These are phyloP conservation scores for Yarrowia sp. DNA, from an alignment of 805 yeast genomes.

Conservation along the genomic window DNA sequence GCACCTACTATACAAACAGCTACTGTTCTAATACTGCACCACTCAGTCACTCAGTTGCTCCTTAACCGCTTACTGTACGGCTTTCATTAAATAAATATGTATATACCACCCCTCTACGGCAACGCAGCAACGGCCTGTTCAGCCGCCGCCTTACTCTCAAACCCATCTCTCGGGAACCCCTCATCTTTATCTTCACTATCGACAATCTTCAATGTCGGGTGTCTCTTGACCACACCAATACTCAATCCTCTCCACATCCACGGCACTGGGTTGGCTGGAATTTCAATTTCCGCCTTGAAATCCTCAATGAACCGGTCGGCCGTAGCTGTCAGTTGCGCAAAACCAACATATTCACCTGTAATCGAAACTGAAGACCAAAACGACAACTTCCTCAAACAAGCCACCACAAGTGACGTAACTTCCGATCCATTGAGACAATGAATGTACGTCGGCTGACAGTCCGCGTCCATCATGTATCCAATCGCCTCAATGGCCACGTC, in stretches of 20 bases:
- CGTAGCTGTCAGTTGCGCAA: constrained; percentile 72
- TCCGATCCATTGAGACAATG: constrained; percentile 92
- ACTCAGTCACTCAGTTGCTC: too few species aligned
- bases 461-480: constrained; percentile 55
- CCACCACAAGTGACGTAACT: constrained; percentile 77
- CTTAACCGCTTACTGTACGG: too few species aligned
- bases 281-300: constrained; percentile 61
- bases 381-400: constrained; percentile 77
- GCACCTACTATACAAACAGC: too few species aligned
- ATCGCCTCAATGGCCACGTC: constrained; percentile 59
- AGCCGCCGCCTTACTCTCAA: constrained; percentile 1
- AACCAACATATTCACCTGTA: constrained; percentile 77
- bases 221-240: constrained; percentile 52
- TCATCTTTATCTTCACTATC: constrained; percentile 20
- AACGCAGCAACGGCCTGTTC: not conserved
- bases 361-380: constrained; percentile 90
- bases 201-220: constrained; percentile 45
- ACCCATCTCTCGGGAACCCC: not conserved
- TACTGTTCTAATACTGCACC: too few species aligned
- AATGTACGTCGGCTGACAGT: constrained; percentile 67
- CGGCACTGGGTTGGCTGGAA: constrained; percentile 52
- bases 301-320: constrained; percentile 83
- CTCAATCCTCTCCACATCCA: constrained; percentile 71
- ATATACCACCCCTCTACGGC: not conserved
- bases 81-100: too few species aligned